Evolutionary conservation across 2,329 filamentous ascomycete genomes (phyloP), one percentile per base, ranked within the genome.

Genomic region (Sporothrix dimorphospora): DNA sequence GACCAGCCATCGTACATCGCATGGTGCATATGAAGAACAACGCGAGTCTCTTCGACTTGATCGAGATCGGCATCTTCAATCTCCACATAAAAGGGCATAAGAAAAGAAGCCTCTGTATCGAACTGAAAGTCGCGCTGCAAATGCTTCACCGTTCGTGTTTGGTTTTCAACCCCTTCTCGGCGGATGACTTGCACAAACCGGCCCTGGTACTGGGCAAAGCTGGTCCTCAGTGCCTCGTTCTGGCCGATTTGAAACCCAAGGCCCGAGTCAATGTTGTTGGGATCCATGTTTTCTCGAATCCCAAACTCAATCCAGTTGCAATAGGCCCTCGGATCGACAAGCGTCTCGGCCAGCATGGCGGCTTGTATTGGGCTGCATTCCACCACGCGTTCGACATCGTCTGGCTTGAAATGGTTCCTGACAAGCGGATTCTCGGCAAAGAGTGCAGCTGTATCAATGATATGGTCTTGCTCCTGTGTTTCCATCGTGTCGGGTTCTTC

Each of bases 1-100:
- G 94, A 94, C 94, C 94, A 98, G n/a, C 94, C 94, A 79, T 98
- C 94, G 78, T 97, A 98, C 0, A 97, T 79, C 0, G 93, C 90
- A 80, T 98, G 94, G 78, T 97, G 94, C 0, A 97, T 83, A 14
- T 91, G 85, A 59, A 93, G 70, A 12, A 87, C 80, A 73, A 79
- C 79, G 4, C 82, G 76, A 2, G 78, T 71, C 65, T 74, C 71
- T 4, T 78, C 67, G 21, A 16, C 11, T n/a, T 69, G 42, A 14
- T 76, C 21, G 24, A 19, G 7, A 2, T 11, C 12, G 5, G 34
- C 4, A 34, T 65, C 71, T 6, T 49, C 63, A 1, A 94, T 80
- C 73, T 92, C 86, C n/a, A 94, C 81, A 19, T 79, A 81, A 16
- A 94, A 82, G 0, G 94, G 93, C 2, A 69, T 82, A 2, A 92